These are phyloP conservation scores for Ascoidea asiatica DNA, from an alignment of 805 yeast species.

Conservation along the genomic window DNA sequence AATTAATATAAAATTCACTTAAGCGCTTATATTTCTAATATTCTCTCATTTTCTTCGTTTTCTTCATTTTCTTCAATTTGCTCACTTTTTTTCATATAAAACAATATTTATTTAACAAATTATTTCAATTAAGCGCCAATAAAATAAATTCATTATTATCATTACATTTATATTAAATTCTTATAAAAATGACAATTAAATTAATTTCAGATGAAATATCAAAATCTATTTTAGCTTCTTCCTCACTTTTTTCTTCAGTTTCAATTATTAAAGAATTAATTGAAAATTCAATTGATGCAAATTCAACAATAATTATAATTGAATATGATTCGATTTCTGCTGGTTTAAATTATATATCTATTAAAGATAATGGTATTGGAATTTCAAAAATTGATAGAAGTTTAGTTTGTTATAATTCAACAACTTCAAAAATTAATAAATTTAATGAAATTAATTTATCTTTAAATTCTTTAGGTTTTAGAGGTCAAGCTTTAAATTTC, in stretches of 20 bases:
- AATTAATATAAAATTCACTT: no score
- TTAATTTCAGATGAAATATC: constrained; percentile 5
- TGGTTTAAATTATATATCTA: constrained; percentile 17
- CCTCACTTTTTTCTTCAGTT: constrained; percentile 21
- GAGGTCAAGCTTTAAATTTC: constrained; percentile 35
- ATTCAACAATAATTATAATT: constrained; percentile 18
- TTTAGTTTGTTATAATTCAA: constrained; percentile 22
- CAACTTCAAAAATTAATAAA: constrained; percentile 27
- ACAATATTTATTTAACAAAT: no score
- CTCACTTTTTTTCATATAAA: background rate
- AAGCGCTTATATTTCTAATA: background rate
- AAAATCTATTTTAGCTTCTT: constrained; percentile 7
- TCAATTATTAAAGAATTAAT: constrained; percentile 26
- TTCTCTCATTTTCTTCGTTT: background rate
- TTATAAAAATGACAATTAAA: constrained; percentile 4
- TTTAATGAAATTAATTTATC: constrained; percentile 17
- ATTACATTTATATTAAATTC: no score
- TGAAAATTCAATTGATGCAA: constrained; percentile 28
- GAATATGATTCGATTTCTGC: constrained; percentile 25
- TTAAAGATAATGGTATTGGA: constrained; percentile 29
- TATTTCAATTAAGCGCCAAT: no score
- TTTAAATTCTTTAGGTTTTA: constrained; percentile 27
- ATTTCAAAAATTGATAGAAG: constrained; percentile 17
- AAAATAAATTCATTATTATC: no score
- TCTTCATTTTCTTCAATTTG: background rate